Conservation (phyloP, 2,329 filamentous ascomycete species). For the Chalara sp. region DNA sequence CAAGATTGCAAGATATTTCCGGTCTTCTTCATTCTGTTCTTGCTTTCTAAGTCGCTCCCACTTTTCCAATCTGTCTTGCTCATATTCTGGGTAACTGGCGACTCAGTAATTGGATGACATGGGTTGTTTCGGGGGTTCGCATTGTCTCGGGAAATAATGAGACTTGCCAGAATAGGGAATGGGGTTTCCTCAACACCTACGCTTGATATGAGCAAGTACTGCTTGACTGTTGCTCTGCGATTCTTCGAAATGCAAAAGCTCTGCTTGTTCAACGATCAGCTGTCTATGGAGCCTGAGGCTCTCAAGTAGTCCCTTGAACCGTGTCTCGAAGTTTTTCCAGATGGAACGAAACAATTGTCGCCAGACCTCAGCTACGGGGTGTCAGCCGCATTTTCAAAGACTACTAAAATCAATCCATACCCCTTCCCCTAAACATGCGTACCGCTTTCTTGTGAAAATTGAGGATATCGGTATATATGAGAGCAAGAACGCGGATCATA, state of each 20-base stretch:
- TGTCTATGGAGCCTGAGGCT: conserved; percentile 22
- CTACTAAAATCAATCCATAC: conserved; percentile 11
- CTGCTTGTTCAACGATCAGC: conserved; percentile 25
- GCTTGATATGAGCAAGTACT: conserved; percentile 9
- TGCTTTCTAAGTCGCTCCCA: conserved; percentile 13
- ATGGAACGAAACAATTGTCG: conserved; percentile 26
- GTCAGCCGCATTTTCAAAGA: conserved; percentile 2
- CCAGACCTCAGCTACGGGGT: conserved; percentile 19
- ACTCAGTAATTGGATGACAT: conserved; percentile 9
- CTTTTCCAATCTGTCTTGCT: conserved; percentile 13
- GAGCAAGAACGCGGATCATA: conserved; percentile 26
- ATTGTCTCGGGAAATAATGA: too few species aligned
- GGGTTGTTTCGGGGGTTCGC: too few species aligned
- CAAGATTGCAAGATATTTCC: conserved; percentile 10
- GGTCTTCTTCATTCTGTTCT: conserved; percentile 11
- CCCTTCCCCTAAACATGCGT: conserved; percentile 20
- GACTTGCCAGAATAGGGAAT: too few species aligned
- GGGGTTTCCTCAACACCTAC: too few species aligned
- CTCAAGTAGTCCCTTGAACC: conserved; percentile 23
- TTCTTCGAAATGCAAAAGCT: conserved; percentile 14
- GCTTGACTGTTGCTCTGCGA: neutral
- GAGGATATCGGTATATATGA: conserved; percentile 32
- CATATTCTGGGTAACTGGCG: neutral
- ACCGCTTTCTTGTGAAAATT: conserved; percentile 32
- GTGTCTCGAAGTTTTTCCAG: conserved; percentile 26